These are phyloP conservation scores for Diaporthe citri DNA, from an alignment of 2,329 filamentous ascomycete species.

Conservation along the genomic window DNA sequence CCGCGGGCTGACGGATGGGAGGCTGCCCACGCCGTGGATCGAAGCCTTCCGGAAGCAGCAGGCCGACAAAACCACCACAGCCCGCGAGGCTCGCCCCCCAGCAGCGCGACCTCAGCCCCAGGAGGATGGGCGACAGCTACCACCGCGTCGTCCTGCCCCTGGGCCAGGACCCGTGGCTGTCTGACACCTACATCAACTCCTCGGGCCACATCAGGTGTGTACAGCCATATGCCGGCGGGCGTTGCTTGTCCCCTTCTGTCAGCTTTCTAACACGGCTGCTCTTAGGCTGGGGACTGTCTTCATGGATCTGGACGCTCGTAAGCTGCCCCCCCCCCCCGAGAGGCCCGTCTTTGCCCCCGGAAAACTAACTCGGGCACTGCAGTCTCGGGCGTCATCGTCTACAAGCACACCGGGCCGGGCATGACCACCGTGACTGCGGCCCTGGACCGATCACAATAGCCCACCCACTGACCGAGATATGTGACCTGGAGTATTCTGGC, in stretches of 20 bases:
- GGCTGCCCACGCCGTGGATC: slow-evolving; percentile 71
- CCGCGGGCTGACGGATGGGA: slow-evolving; percentile 51
- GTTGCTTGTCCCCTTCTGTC: too few relatives aligned
- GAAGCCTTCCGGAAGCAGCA: slow-evolving; percentile 72
- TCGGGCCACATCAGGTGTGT: slow-evolving; percentile 78
- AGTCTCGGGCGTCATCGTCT: slow-evolving; percentile 74
- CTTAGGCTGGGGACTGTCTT: slow-evolving; percentile 76
- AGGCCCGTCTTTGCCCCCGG: neutral
- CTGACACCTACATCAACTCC: slow-evolving; percentile 83
- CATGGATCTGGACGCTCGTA: slow-evolving; percentile 80
- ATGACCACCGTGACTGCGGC: slow-evolving; percentile 64
- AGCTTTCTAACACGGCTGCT: neutral
- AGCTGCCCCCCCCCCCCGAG: neutral
- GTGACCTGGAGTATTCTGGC: slow-evolving; percentile 79
- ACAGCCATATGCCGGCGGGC: slow-evolving; percentile 45
- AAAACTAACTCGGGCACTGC: neutral
- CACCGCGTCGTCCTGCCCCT: slow-evolving; percentile 76
- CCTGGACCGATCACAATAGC: slow-evolving; percentile 69
- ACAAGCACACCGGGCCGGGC: slow-evolving; percentile 74
- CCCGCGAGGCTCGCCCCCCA: slow-evolving; percentile 44
- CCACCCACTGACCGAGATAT: slow-evolving; percentile 80
- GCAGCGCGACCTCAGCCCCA: slow-evolving; percentile 69
- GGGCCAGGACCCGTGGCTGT: slow-evolving; percentile 80
- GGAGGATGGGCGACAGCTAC: slow-evolving; percentile 79
- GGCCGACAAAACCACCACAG: slow-evolving; percentile 50